A percentile compares a stretch with the other conserved stretches of the same genome.
Conservation (phyloP, 345 rosid species). For the Euphorbia tirucalli region DNA sequence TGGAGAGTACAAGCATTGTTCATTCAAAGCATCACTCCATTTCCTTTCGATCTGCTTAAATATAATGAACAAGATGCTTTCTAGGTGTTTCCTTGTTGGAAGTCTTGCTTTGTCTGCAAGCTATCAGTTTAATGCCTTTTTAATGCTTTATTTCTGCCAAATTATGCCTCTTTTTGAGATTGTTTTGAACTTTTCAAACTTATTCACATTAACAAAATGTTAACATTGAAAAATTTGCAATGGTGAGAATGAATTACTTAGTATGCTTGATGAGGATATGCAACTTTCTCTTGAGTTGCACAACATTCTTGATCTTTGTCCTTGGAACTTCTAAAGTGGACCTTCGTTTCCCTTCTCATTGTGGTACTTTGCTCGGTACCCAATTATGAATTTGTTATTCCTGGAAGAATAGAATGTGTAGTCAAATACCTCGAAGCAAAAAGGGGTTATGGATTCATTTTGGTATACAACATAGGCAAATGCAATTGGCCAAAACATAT, state of each 20-base stretch:
- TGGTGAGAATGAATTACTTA: not conserved
- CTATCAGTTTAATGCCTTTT: not conserved
- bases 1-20: not conserved
- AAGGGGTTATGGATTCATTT: not conserved
- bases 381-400: not conserved
- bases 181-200: not conserved
- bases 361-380: not conserved
- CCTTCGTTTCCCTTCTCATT: not conserved
- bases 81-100: not conserved
- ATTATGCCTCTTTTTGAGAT: not conserved
- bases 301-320: not conserved
- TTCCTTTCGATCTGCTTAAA: not conserved
- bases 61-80: not conserved
- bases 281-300: not conserved
- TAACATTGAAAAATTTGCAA: not conserved
- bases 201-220: not conserved
- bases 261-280: not conserved
- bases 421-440: not conserved
- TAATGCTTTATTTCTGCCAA: not conserved
- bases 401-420: not conserved
- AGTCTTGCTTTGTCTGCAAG: not conserved
- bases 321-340: not conserved
- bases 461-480: not conserved
- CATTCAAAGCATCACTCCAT: not conserved
- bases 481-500: not conserved